Base-by-base conservation (phyloP, 108 stramenopile species). In the Tribonema minus region DNA sequence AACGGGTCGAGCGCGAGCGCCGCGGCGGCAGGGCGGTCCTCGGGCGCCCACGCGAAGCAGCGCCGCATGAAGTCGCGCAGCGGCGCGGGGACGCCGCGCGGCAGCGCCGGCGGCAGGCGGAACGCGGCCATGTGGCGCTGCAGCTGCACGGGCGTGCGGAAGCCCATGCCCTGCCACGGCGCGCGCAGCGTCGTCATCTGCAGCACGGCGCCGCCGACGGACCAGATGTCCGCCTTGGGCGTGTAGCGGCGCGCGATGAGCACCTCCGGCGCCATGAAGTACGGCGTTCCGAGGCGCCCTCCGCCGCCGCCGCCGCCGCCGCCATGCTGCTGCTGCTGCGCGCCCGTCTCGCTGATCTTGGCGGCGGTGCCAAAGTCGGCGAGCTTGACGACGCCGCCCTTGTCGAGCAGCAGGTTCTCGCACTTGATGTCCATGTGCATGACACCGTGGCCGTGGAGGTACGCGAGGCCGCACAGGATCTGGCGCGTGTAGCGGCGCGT, bases 361-460 rank as follows among this genome's bases (percentile, higher is more conserved):
- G 9, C 5, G 34, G 71, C 15, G 36, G 58, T 37, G 34, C 71
- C 71, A 27, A 72, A 72, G 37, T 72, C 71, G 9, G 71, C 71
- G 20, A 72, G 36, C 71, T 72, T 72, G 9, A 72, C 71, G 1
- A 87, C 71, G 31, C 95, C 95, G 58, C 86, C 87, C 64, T 94
- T 87, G 71, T 89, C 92, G 29, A 62, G 61, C 61, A 96, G 87
- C 64, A 96, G 86, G 71, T 96, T 96, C 37, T 91, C 92, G 41
- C 95, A 92, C 86, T 88, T 88, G 64, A 98, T 86, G 82, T 98
- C 97, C 20, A 95, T 92, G 81, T 98, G 97, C 78, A 95, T 93
- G 36, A 98, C 92, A 54, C 87, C 82, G 38, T 89, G 85, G 3
- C 85, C 68, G 73, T 96, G 97, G 71, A 98, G 90, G 85, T 93